Conservation (phyloP, 2,329 filamentous ascomycete genomes). For the Aspergillus neoniger region DNA sequence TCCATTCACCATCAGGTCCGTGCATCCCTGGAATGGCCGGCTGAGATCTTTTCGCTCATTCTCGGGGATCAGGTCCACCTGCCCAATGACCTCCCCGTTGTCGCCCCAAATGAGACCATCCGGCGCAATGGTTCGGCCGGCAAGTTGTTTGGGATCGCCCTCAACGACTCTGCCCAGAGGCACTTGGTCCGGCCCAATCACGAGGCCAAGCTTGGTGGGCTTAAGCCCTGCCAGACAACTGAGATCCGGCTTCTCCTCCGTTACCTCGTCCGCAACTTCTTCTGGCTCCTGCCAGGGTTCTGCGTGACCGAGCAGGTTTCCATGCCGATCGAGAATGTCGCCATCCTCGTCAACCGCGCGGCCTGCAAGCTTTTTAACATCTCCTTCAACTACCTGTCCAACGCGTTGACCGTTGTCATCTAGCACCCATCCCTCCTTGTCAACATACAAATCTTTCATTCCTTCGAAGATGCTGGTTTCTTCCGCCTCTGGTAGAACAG, state of each 20-base stretch:
- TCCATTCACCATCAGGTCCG: constrained; percentile 59
- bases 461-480: constrained; percentile 46
- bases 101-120: constrained; percentile 59
- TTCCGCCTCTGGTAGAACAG: constrained; percentile 41
- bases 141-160: constrained; percentile 58
- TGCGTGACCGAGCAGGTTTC: constrained; percentile 63
- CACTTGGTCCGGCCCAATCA: constrained; percentile 55
- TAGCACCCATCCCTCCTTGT: constrained; percentile 51
- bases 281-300: constrained; percentile 55
- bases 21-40: constrained; percentile 59
- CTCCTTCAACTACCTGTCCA: constrained; percentile 59
- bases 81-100: constrained; percentile 56
- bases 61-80: constrained; percentile 60
- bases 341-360: constrained; percentile 64
- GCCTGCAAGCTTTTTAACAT: constrained; percentile 61
- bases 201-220: constrained; percentile 61
- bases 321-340: constrained; percentile 63
- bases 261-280: constrained; percentile 41
- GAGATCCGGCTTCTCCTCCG: constrained; percentile 50
- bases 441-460: constrained; percentile 50
- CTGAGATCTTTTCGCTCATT: constrained; percentile 55
- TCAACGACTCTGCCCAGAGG: constrained; percentile 60
- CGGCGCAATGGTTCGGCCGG: constrained; percentile 55
- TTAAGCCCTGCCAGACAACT: constrained; percentile 52
- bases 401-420: constrained; percentile 51